Evolutionary conservation across 2,329 filamentous ascomycete genomes (phyloP), one percentile per base, ranked within the genome.

Genomic region (Monosporascus sp.): DNA sequence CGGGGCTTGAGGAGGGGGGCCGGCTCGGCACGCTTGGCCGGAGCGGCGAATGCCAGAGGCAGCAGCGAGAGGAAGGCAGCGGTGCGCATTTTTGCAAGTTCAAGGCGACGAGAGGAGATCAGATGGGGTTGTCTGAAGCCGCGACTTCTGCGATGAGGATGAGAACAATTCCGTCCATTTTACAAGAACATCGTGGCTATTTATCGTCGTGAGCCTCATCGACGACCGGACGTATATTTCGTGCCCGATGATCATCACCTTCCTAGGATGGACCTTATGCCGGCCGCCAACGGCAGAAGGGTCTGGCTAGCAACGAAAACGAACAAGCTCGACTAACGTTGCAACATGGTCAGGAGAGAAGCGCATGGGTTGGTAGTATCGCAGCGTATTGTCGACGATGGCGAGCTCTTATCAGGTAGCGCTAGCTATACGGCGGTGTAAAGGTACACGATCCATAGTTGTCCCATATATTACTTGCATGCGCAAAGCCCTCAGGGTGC

Each of bases 1-100:
- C 62, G 61, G 9, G 66, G 65, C 56, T 62, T 60, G 48, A 67
- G 54, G 17, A 68, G 53, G 39, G 66, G 66, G 31, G 65, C 66
- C 17, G 66, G 66, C 51, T 59, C 55, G 43, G 65, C 55, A 47
- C 66, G 62, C 59, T 62, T 66, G 8, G 65, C 64, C 37, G 66
- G 66, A 47, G 65, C 64, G 55, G 66, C 65, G 37, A 65, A 52
- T 54, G 61, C 66, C 59, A 67, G 45, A 53, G 64, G 62, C 56
- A 67, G 50, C 22, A 67, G 53, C 31, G 58, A 53, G 39, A 66
- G 48, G 57, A 67, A 41, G 27, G 56, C 45, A 20, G 59, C 48
- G 49, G 56, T 59, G 52, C 58, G 63, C 65, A 67, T 68, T 37
- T 57, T 65, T 58, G 41, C 52, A 52, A 50, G 48, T 58, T 37